Base-by-base conservation (phyloP, 805 yeast species). In the Ogataea henricii region DNA sequence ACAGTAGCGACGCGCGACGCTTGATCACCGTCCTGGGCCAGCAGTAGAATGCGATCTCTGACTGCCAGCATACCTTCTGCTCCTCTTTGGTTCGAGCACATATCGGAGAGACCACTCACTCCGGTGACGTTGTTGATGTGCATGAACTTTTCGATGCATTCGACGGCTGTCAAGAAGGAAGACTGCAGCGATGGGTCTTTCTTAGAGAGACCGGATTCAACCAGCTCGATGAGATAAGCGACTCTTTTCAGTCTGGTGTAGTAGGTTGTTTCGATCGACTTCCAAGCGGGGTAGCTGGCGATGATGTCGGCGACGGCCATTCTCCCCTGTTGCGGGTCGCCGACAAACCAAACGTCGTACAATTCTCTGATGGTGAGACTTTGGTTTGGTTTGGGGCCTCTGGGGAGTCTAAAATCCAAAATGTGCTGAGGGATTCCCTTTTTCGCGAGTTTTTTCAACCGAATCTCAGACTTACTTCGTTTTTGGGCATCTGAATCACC, bases 71-170 rank as follows among this genome's bases (percentile, higher is more conserved):
- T 18, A 1, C 56, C 56, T 6, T 42, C 46, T 4, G 56, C 53
- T 4, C 48, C 52, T 17, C 48, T 44, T 29, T 52, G 56, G 39
- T 52, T 52, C n/a, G 56, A 52, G 26, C 56, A 52, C 33, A 49
- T 46, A 36, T 52, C 56, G 9, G 53, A 52, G 12, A 52, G 46
- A n/a, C 51, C 56, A 36, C 56, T 52, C 14, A 52, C 52, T 3
- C 56, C 56, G 10, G 37, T 23, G 9, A 52, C 27, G 6, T 45
- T 49, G 21, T 47, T 38, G 9, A 41, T n/a, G 8, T 40, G 16
- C 56, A 52, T 52, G 32, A 34, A 52, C 22, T 36, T 30, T 13
- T 49, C 52, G 34, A 52, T 49, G 27, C 35, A 38, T 3, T 9
- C 43, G 10, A 52, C 47, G 10, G 56, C 53, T 1, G 39, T n/a